Evolutionary conservation across 2,329 filamentous ascomycete species (phyloP).

Genomic region (Stachybotrys elegans): DNA sequence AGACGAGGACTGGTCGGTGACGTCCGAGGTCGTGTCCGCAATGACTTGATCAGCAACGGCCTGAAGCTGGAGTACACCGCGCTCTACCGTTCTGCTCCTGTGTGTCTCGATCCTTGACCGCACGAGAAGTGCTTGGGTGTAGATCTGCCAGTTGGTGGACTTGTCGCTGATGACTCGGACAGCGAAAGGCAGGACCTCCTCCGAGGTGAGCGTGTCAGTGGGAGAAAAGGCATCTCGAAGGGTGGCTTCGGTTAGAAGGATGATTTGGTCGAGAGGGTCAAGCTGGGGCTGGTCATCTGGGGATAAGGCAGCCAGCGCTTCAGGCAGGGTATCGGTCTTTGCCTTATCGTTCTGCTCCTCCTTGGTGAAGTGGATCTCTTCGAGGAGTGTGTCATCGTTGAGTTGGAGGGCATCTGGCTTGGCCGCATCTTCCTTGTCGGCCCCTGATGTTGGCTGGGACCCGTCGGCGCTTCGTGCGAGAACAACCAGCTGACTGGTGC

Average conservation of each 20-base stretch:
- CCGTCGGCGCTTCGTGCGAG: slow-evolving; percentile 66
- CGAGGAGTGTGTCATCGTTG: slow-evolving; percentile 90
- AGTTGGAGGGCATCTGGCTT: slow-evolving; percentile 68
- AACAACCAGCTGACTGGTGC: slow-evolving; percentile 84
- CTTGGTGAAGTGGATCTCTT: slow-evolving; percentile 75
- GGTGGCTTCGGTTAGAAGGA: slow-evolving; percentile 80
- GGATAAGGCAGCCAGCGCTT: slow-evolving; percentile 57
- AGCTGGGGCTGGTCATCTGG: slow-evolving; percentile 80
- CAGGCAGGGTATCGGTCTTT: slow-evolving; percentile 44
- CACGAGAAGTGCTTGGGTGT: slow-evolving; percentile 87
- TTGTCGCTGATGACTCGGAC: slow-evolving; percentile 82
- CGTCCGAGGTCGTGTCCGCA: slow-evolving; percentile 61
- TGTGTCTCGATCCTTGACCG: slow-evolving; percentile 87
- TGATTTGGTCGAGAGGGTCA: slow-evolving; percentile 79
- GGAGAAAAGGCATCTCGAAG: slow-evolving; percentile 86
- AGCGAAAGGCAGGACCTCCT: slow-evolving; percentile 89
- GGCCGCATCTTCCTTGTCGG: slow-evolving; percentile 14
- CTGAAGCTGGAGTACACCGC: slow-evolving; percentile 87
- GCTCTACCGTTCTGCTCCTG: slow-evolving; percentile 79
- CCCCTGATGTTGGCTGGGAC: slow-evolving; percentile 12
- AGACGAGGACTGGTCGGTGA: slow-evolving; percentile 17
- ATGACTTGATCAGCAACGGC: slow-evolving; percentile 94
- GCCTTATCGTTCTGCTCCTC: slow-evolving; percentile 33
- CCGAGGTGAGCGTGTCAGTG: slow-evolving; percentile 78
- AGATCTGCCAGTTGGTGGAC: slow-evolving; percentile 95